A percentile compares a stretch with the other conserved stretches of the same genome.
Evolutionary conservation across 2,329 filamentous ascomycete genomes (phyloP).

Genomic region (Hirsutella thompsonii): DNA sequence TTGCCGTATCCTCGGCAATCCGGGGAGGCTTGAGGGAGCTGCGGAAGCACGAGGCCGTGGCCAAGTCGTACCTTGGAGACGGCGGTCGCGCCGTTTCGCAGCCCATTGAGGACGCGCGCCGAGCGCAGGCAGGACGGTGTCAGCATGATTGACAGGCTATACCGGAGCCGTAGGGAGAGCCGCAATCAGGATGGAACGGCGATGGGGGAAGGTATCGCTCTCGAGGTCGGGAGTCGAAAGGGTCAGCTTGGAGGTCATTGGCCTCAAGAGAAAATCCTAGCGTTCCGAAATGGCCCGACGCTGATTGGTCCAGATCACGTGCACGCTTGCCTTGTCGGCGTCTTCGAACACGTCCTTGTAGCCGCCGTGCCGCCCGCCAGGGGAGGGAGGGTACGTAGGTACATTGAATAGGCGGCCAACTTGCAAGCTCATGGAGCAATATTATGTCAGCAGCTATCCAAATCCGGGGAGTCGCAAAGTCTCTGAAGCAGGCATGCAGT

Average conservation of each 20-base stretch:
- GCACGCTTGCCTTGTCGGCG: slow-evolving; percentile 4
- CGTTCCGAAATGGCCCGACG: slow-evolving; percentile 28
- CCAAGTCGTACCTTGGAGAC: slow-evolving; percentile 57
- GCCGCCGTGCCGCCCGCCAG: background rate
- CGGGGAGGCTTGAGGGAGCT: slow-evolving; percentile 5
- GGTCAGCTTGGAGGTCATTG: slow-evolving; percentile 22
- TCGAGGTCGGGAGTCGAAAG: slow-evolving; percentile 25
- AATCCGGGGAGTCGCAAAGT: too few relatives aligned
- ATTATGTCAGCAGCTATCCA: slow-evolving; percentile 2
- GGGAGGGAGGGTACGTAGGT: too few relatives aligned
- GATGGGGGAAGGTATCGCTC: slow-evolving; percentile 20
- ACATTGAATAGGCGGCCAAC: too few relatives aligned
- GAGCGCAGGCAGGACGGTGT: slow-evolving; percentile 83
- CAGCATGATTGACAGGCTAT: slow-evolving; percentile 61
- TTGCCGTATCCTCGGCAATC: slow-evolving; percentile 17
- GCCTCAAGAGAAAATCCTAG: slow-evolving; percentile 26
- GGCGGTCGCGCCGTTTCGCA: slow-evolving; percentile 59
- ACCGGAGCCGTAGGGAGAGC: slow-evolving; percentile 22
- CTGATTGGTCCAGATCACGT: slow-evolving; percentile 28
- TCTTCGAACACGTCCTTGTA: background rate
- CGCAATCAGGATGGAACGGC: slow-evolving; percentile 22
- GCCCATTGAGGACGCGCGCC: slow-evolving; percentile 71
- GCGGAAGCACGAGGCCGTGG: slow-evolving; percentile 19
- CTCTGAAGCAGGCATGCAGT: too few relatives aligned
- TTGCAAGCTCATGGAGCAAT: slow-evolving; percentile 9